Conservation (phyloP, 208 protist genomes). For the Leishmania tropica region DNA sequence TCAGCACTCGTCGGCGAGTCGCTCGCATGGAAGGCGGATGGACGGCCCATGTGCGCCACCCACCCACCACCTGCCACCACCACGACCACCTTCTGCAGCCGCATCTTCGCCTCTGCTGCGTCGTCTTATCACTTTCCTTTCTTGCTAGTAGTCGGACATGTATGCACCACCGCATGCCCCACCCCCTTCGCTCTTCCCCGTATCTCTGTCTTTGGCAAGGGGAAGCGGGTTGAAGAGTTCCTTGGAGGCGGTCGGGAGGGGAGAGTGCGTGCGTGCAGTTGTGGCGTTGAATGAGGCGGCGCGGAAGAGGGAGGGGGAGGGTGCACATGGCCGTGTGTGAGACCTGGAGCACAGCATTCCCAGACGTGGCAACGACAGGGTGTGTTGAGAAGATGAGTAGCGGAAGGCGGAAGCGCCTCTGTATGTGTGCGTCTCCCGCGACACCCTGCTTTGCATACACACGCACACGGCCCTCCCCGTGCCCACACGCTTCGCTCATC, state of each 20-base stretch:
- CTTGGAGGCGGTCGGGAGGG: neutral
- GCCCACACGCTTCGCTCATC: neutral
- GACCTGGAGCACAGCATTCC: neutral
- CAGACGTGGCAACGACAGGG: neutral
- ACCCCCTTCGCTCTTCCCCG: neutral
- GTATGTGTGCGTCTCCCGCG: neutral
- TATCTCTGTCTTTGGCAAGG: neutral
- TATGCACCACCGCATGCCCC: neutral
- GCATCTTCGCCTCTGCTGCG: neutral
- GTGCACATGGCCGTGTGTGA: neutral
- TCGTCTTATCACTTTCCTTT: neutral
- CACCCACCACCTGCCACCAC: neutral
- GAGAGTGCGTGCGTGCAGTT: neutral
- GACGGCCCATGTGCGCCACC: neutral
- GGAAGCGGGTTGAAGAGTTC: neutral
- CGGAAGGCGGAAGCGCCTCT: neutral
- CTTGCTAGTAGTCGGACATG: neutral
- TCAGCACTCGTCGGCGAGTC: neutral
- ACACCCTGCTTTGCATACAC: neutral
- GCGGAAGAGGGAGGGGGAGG: neutral
- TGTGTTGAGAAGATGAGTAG: neutral
- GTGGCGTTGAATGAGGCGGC: neutral
- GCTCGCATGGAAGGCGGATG: neutral
- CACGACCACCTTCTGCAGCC: neutral
- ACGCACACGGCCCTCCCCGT: neutral